Percentiles rank a stretch among this genome's conserved stretches.
These are phyloP conservation scores for Isoetes taiwanensis DNA, from an alignment of 75 land plant genomes.

Conservation along the genomic window DNA sequence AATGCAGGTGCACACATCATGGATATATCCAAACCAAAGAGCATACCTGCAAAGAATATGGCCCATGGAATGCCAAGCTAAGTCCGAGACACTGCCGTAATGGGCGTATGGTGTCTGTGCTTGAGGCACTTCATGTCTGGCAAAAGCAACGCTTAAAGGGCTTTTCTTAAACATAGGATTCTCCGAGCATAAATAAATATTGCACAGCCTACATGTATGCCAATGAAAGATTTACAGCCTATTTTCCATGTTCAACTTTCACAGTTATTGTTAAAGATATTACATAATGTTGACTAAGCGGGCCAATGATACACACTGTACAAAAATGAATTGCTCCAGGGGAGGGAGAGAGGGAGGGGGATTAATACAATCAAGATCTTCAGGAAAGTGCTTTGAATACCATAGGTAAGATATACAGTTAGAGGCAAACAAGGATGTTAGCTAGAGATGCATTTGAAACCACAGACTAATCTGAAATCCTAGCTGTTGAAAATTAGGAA, in stretches of 20 bases:
- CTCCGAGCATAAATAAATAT: background rate
- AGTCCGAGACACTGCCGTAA: slow-evolving; percentile 88
- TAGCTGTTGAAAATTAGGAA: too few relatives aligned
- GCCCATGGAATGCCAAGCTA: slow-evolving; percentile 99
- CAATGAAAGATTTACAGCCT: background rate
- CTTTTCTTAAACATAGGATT: background rate
- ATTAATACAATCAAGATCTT: too few relatives aligned
- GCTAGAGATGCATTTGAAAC: too few relatives aligned
- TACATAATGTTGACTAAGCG: too few relatives aligned
- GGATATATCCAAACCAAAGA: background rate
- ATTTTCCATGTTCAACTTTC: background rate
- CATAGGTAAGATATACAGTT: too few relatives aligned
- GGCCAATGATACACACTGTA: too few relatives aligned
- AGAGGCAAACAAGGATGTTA: too few relatives aligned
- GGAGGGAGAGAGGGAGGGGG: too few relatives aligned
- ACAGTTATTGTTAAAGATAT: too few relatives aligned
- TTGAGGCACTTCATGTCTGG: slow-evolving; percentile 90
- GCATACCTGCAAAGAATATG: slow-evolving; percentile 90
- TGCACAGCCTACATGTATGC: background rate
- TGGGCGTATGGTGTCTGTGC: slow-evolving; percentile 74
- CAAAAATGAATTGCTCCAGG: too few relatives aligned
- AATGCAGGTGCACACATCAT: background rate
- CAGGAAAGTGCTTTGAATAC: too few relatives aligned
- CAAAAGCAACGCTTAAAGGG: background rate
- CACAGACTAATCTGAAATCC: too few relatives aligned